These are phyloP conservation scores for Neophaeococcomyces mojaviensis DNA, from an alignment of 2,329 filamentous ascomycete species.

Conservation along the genomic window DNA sequence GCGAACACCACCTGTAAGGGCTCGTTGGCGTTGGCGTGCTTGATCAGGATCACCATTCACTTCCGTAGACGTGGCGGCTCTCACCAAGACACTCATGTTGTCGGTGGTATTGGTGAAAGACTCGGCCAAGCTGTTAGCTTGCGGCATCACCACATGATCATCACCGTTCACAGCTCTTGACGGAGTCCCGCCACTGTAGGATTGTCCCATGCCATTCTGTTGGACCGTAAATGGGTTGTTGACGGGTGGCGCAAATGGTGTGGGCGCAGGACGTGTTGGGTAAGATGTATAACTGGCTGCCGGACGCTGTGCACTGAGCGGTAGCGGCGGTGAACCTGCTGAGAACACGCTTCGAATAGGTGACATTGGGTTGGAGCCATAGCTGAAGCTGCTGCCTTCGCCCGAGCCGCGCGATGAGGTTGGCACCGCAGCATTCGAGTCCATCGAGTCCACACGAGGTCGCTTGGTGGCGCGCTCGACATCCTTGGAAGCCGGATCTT, in stretches of 20 bases:
- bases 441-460: not conserved
- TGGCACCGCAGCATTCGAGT: not conserved
- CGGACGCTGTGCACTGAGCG: not conserved
- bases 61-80: conserved; percentile 7
- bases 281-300: not conserved
- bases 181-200: not conserved
- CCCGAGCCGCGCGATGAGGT: conserved; percentile 4
- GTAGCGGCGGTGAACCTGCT: not conserved
- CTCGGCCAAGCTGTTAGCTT: conserved; percentile 6
- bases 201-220: not conserved
- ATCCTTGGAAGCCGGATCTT: conserved; percentile 40
- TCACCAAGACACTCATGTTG: conserved; percentile 8
- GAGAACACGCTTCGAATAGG: not conserved
- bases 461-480: not conserved
- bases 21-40: not conserved
- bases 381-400: conserved; percentile 4
- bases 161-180: not conserved
- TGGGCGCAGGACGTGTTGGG: conserved; percentile 1
- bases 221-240: not conserved
- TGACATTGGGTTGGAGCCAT: conserved; percentile 3
- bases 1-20: not conserved
- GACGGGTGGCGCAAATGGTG: not conserved
- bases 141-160: conserved; percentile 7
- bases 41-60: not conserved
- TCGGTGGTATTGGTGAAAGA: conserved; percentile 9